Conservation (phyloP, 495 filamentous ascomycete genomes). For the Trichoderma virens region DNA sequence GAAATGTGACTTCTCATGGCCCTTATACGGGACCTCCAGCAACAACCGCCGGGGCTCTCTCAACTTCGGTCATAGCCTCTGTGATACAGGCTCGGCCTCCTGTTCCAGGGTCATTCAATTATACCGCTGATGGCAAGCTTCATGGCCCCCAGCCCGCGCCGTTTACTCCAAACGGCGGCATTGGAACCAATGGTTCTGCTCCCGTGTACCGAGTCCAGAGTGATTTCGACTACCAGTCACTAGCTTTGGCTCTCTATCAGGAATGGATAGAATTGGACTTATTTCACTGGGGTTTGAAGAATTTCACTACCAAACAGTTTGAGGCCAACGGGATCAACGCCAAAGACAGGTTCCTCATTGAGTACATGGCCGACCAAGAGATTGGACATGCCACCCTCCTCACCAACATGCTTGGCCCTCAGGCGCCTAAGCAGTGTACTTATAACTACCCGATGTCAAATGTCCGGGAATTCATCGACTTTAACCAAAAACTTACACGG, state of each 20-base stretch:
- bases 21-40: slow-evolving; percentile 50
- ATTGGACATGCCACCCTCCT: slow-evolving; percentile 71
- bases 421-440: slow-evolving; percentile 65
- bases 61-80: slow-evolving; percentile 37
- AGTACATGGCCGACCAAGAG: slow-evolving; percentile 85
- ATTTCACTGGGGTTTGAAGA: slow-evolving; percentile 70
- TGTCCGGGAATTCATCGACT: slow-evolving; percentile 75
- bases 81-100: slow-evolving; percentile 42
- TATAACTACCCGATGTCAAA: slow-evolving; percentile 79
- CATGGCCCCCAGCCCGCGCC: slow-evolving; percentile 58
- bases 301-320: slow-evolving; percentile 66
- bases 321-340: slow-evolving; percentile 55
- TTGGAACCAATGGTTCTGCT: slow-evolving; percentile 67
- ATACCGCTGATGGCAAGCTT: slow-evolving; percentile 64
- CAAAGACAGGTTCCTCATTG: slow-evolving; percentile 63
- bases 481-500: slow-evolving; percentile 78
- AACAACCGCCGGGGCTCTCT: slow-evolving; percentile 51
- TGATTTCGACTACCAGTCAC: slow-evolving; percentile 69
- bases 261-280: slow-evolving; percentile 87
- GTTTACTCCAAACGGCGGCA: slow-evolving; percentile 66
- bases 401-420: slow-evolving; percentile 70
- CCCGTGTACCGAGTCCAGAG: slow-evolving; percentile 66
- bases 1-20: slow-evolving; percentile 43
- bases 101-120: slow-evolving; percentile 46
- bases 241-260: slow-evolving; percentile 64